These are phyloP conservation scores for Dothidotthia symphoricarpi DNA, from an alignment of 2,329 filamentous ascomycete genomes.

Conservation along the genomic window DNA sequence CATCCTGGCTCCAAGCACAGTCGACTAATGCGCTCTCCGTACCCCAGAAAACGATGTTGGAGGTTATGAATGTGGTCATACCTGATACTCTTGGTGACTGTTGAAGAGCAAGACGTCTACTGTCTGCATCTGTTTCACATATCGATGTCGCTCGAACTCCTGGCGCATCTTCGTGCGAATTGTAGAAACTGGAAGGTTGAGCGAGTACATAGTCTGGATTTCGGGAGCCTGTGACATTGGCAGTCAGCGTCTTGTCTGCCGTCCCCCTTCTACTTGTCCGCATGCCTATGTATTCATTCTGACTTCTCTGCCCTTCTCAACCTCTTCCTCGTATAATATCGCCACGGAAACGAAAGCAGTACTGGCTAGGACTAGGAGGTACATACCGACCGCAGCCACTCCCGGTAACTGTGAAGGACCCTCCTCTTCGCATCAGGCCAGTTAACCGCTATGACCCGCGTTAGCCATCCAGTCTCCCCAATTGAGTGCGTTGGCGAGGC, in stretches of 20 bases:
- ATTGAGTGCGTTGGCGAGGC: slow-evolving; percentile 7
- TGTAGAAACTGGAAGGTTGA: slow-evolving; percentile 81
- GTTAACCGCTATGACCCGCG: slow-evolving; percentile 65
- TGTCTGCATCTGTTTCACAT: slow-evolving; percentile 81
- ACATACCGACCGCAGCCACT: slow-evolving; percentile 95
- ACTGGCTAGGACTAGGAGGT: not conserved
- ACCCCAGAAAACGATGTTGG: not conserved
- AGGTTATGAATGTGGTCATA: slow-evolving; percentile 41
- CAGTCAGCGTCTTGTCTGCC: slow-evolving; percentile 12
- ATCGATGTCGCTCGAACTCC: slow-evolving; percentile 95
- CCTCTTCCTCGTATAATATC: slow-evolving; percentile 1
- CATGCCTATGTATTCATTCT: not conserved
- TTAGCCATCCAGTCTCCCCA: slow-evolving; percentile 22
- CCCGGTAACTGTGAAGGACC: slow-evolving; percentile 85
- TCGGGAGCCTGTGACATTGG: slow-evolving; percentile 71
- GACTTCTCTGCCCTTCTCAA: not conserved
- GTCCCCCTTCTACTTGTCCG: not conserved
- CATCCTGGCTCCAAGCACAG: too few species aligned
- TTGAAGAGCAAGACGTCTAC: slow-evolving; percentile 89
- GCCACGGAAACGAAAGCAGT: not conserved
- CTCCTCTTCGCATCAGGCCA: slow-evolving; percentile 84
- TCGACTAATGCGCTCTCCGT: not conserved
- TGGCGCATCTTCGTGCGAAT: slow-evolving; percentile 93
- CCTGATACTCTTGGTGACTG: slow-evolving; percentile 92
- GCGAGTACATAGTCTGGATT: slow-evolving; percentile 94